phyloP scores from a whole-genome alignment of 352 stramenopile species.

The Phytophthora agathidicida region DNA sequence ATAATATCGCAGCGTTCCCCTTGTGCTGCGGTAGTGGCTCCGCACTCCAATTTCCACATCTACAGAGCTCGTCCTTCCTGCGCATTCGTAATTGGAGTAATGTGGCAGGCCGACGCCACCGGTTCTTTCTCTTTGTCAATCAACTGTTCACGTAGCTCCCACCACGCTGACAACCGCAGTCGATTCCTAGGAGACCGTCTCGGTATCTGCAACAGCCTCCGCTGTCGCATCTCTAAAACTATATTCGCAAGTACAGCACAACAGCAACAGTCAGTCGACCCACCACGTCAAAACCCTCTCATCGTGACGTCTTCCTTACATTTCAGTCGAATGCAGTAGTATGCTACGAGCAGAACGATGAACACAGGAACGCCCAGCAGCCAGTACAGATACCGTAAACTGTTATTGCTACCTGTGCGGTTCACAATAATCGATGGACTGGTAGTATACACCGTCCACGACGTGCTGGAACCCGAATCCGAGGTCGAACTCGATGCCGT shows the following conservation, averaged over 20 bases:
- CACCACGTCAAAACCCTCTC: not conserved
- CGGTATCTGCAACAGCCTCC: conserved; percentile 17
- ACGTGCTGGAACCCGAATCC: conserved; percentile 6
- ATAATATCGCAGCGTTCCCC: conserved; percentile 10
- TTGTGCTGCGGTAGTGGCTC: conserved; percentile 6
- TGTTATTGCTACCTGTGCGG: conserved; percentile 4
- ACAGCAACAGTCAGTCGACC: not conserved
- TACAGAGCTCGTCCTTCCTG: conserved; percentile 7
- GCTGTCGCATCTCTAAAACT: conserved; percentile 19
- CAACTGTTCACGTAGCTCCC: conserved; percentile 33
- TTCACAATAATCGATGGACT: conserved; percentile 29
- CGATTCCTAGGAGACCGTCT: conserved; percentile 20
- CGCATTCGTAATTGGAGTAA: conserved; percentile 15
- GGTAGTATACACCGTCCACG: conserved; percentile 19
- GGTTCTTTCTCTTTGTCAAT: conserved; percentile 41
- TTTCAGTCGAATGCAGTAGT: conserved; percentile 32
- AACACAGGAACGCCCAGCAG: conserved; percentile 16
- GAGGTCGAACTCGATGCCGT: not conserved
- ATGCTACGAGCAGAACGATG: conserved; percentile 19
- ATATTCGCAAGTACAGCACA: not conserved
- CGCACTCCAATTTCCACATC: not conserved
- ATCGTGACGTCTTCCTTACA: conserved; percentile 3
- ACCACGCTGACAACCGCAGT: conserved; percentile 41
- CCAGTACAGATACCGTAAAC: conserved; percentile 23
- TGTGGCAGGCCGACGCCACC: conserved; percentile 9